Conservation (phyloP, 208 protist genomes). For the Wallacemonas rigidus region DNA sequence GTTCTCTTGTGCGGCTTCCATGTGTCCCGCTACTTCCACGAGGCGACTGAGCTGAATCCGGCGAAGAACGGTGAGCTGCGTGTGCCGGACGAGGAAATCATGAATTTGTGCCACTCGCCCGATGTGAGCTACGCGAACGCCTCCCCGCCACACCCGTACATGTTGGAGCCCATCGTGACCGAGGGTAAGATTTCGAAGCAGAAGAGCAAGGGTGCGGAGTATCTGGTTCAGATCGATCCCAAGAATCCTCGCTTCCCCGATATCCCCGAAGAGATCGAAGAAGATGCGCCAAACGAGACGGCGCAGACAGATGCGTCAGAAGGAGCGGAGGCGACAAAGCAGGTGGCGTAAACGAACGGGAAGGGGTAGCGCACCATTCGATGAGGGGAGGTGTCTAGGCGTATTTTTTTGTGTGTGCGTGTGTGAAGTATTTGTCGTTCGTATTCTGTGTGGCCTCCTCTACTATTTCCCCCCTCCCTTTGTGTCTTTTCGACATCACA, state of each 20-base stretch:
- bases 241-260: conserved; percentile 87
- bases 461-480: background rate
- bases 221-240: conserved; percentile 59
- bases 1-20: conserved; percentile 79
- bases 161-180: conserved; percentile 77
- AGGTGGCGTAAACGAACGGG: background rate
- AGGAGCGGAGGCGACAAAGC: conserved; percentile 2
- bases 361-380: background rate
- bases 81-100: conserved; percentile 62
- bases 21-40: conserved; percentile 89
- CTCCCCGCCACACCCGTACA: conserved; percentile 86
- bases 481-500: conserved; percentile 18
- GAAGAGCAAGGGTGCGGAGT: conserved; percentile 52
- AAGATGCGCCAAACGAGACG: conserved; percentile 13
- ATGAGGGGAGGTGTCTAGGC: background rate
- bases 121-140: conserved; percentile 77
- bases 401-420: background rate
- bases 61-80: conserved; percentile 73
- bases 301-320: conserved; percentile 8
- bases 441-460: background rate
- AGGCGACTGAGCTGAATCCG: conserved; percentile 89
- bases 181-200: conserved; percentile 84
- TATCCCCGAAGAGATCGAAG: conserved; percentile 82
- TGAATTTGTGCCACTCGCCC: conserved; percentile 63
- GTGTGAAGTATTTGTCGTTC: background rate